Evolutionary conservation across 352 stramenopile species (phyloP), one percentile per base, ranked within the genome.

Genomic region (Globisporangium recalcitrans): DNA sequence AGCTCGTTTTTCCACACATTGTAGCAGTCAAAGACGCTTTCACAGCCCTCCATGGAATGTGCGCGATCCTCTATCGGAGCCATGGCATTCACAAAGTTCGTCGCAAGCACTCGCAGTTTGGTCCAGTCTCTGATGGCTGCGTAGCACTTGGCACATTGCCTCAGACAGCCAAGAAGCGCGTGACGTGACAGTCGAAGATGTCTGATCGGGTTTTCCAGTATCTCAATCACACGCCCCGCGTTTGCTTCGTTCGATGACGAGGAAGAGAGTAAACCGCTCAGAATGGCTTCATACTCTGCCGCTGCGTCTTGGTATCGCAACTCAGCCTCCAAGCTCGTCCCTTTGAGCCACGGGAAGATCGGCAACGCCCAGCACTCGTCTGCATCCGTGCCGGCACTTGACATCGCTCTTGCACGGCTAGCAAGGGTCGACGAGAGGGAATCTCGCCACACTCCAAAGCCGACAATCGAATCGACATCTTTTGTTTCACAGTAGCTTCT

Each of bases 271-370:
- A 68, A 22, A 19, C 36, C 4, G 14, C 47, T 65, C 27, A 85
- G 44, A 51, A 86, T 32, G 9, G 58, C 36, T 59, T 81, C 71
- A 53, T 86, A 91, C 58, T 72, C 68, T 32, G 51, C 55, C 10
- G 68, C 64, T 27, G 86, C 79, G 34, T 85, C 81, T 83, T 92
- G 82, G 47, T 88, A 90, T 55, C 71, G 65, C 71, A 87, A 78
- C 57, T 83, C 71, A 36, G 82, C 64, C 51, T 85, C 75, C 26
- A 77, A 69, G 24, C 71, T 70, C 34, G 82, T 26, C 13, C 72
- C 65, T 42, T 57, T 54, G 44, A 85, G 34, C 75, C 80, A 84
- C 19, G 60, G 65, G 24, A 87, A 83, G 24, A 73, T 46, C 38
- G 72, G 53, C 10, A 69, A 27, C n/a, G 66, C 58, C 46, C 63